These are phyloP conservation scores for Paecilomyces formosus DNA, from an alignment of 2,329 filamentous ascomycete genomes.

Conservation along the genomic window DNA sequence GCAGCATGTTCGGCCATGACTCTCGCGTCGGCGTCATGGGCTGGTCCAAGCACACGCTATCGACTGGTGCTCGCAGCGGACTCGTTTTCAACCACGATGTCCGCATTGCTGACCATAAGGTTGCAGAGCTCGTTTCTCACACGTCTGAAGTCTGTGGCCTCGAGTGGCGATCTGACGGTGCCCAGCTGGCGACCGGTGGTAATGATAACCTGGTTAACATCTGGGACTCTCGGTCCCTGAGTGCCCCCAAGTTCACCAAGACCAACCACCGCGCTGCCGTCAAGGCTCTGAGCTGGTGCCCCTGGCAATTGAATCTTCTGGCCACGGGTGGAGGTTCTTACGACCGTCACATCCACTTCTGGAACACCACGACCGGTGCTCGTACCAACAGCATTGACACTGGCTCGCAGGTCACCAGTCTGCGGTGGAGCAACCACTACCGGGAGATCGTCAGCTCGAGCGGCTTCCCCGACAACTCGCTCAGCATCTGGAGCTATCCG, in stretches of 20 bases:
- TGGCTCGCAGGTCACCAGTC: slow-evolving; percentile 90
- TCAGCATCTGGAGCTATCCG: slow-evolving; percentile 99
- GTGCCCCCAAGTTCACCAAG: slow-evolving; percentile 97
- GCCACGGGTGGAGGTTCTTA: slow-evolving; percentile 94
- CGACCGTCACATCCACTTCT: slow-evolving; percentile 98
- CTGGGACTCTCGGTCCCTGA: slow-evolving; percentile 92
- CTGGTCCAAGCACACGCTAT: slow-evolving; percentile 97
- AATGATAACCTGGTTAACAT: slow-evolving; percentile 99
- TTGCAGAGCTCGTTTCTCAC: slow-evolving; percentile 92
- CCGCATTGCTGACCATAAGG: slow-evolving; percentile 94
- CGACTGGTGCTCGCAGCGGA: slow-evolving; percentile 87
- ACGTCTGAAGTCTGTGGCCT: slow-evolving; percentile 97
- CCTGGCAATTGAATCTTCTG: slow-evolving; percentile 95
- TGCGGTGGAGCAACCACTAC: slow-evolving; percentile 95
- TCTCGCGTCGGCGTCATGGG: slow-evolving; percentile 96
- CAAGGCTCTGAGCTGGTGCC: slow-evolving; percentile 97
- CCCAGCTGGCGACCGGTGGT: slow-evolving; percentile 92
- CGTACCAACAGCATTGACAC: slow-evolving; percentile 99
- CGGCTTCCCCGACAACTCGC: slow-evolving; percentile 97
- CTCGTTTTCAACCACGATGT: slow-evolving; percentile 99
- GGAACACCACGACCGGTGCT: slow-evolving; percentile 97
- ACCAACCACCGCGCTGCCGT: slow-evolving; percentile 98
- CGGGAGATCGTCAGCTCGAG: slow-evolving; percentile 96
- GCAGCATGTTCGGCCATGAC: slow-evolving; percentile 97
- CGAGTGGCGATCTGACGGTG: slow-evolving; percentile 94